These are phyloP conservation scores for Eruca vesicaria DNA, from an alignment of 441 rosid genomes.

Conservation along the genomic window DNA sequence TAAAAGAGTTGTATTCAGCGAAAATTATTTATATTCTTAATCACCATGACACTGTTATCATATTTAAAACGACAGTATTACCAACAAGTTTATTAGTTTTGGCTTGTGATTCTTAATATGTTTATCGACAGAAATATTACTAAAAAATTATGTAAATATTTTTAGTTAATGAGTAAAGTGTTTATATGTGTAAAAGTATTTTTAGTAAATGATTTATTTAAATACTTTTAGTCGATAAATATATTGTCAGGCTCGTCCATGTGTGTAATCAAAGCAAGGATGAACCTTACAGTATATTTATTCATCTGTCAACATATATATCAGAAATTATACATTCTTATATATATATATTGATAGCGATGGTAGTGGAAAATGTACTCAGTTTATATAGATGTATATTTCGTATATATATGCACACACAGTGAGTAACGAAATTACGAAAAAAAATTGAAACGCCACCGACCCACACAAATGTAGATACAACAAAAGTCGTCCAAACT, in stretches of 20 bases:
- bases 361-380: neutral
- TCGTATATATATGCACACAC: neutral
- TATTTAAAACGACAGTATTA: neutral
- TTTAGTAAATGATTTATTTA: too few species aligned
- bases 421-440: neutral
- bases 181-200: too few species aligned
- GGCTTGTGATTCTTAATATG: neutral
- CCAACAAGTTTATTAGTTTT: neutral
- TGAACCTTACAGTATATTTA: neutral
- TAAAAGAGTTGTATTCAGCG: neutral
- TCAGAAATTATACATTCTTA: neutral
- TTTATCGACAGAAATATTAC: neutral
- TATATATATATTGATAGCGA: too few species aligned
- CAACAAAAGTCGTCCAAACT: constrained; percentile 2
- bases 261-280: neutral
- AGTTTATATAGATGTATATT: neutral
- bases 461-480: neutral
- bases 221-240: too few species aligned
- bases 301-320: neutral
- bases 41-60: neutral
- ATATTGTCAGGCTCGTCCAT: too few species aligned
- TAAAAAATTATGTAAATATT: neutral
- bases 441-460: constrained; percentile 9
- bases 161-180: neutral
- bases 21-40: neutral